phyloP scores from a whole-genome alignment of 257 asterid genomes.

The Anisodus tanguticus region DNA sequence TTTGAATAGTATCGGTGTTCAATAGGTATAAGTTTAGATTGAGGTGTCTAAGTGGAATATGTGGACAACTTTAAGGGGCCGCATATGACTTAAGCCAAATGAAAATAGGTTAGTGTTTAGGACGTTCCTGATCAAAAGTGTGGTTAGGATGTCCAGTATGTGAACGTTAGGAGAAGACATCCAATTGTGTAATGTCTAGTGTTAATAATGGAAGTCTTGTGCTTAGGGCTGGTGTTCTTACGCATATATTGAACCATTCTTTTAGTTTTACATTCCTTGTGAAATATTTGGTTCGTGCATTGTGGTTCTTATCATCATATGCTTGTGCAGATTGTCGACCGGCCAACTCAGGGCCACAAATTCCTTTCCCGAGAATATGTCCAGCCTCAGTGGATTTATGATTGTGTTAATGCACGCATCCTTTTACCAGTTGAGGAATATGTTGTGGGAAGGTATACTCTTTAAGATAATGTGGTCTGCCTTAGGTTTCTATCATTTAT shows the following conservation, averaged over 20 bases:
- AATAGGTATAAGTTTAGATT: too few relatives aligned
- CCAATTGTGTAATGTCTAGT: not conserved
- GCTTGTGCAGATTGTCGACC: slow-evolving; percentile 80
- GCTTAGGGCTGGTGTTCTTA: not conserved
- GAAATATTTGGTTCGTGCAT: slow-evolving; percentile 14
- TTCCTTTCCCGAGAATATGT: slow-evolving; percentile 86
- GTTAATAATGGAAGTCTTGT: not conserved
- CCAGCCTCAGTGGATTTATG: slow-evolving; percentile 98
- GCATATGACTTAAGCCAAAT: not conserved
- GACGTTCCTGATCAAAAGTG: slow-evolving; percentile 23
- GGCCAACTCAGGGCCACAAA: slow-evolving; percentile 80
- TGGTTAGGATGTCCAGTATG: not conserved
- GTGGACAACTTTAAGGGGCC: too few relatives aligned
- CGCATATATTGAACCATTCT: not conserved
- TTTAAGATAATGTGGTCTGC: slow-evolving; percentile 19
- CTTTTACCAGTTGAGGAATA: slow-evolving; percentile 81
- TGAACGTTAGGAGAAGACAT: not conserved
- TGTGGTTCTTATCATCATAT: slow-evolving; percentile 16
- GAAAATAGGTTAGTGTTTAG: not conserved
- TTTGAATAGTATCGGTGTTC: too few relatives aligned
- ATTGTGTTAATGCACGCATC: slow-evolving; percentile 84
- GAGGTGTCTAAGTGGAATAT: too few relatives aligned
- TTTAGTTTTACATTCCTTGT: not conserved
- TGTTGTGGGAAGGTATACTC: slow-evolving; percentile 77
- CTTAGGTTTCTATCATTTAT: slow-evolving; percentile 14